Conservation (phyloP, 305 asterid genomes). For the Euphrasia arctica region DNA sequence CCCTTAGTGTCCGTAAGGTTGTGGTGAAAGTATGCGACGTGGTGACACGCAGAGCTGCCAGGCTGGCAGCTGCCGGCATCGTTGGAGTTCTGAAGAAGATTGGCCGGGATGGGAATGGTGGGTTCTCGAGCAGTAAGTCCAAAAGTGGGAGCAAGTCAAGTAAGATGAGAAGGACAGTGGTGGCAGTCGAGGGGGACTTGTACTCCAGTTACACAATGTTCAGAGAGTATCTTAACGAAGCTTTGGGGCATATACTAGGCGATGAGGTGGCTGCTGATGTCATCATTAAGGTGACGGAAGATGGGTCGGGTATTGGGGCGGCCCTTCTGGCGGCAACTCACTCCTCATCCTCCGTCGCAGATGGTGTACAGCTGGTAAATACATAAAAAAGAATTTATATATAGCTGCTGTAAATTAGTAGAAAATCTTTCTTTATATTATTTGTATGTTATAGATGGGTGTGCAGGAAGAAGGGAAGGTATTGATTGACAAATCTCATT, state of each 20-base stretch:
- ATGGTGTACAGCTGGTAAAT: conserved; percentile 29
- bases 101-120: conserved; percentile 74
- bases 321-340: conserved; percentile 76
- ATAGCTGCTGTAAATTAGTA: conserved; percentile 41
- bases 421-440: conserved; percentile 18
- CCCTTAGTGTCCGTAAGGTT: conserved; percentile 66
- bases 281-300: conserved; percentile 53
- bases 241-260: conserved; percentile 62
- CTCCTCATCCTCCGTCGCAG: conserved; percentile 49
- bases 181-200: conserved; percentile 78
- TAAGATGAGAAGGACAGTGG: conserved; percentile 64
- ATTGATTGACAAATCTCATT: background rate
- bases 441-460: background rate
- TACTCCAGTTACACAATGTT: conserved; percentile 65
- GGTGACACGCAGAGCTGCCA: conserved; percentile 78
- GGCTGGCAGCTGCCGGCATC: conserved; percentile 86
- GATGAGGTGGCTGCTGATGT: conserved; percentile 60
- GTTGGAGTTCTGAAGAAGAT: conserved; percentile 83
- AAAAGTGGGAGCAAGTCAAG: conserved; percentile 36
- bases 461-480: conserved; percentile 20
- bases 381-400: conserved; percentile 33
- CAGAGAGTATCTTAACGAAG: conserved; percentile 74
- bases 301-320: conserved; percentile 93
- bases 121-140: conserved; percentile 41
- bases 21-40: conserved; percentile 77